Conservation (phyloP, 768 basidiomycete genomes). For the Pholiota molesta region DNA sequence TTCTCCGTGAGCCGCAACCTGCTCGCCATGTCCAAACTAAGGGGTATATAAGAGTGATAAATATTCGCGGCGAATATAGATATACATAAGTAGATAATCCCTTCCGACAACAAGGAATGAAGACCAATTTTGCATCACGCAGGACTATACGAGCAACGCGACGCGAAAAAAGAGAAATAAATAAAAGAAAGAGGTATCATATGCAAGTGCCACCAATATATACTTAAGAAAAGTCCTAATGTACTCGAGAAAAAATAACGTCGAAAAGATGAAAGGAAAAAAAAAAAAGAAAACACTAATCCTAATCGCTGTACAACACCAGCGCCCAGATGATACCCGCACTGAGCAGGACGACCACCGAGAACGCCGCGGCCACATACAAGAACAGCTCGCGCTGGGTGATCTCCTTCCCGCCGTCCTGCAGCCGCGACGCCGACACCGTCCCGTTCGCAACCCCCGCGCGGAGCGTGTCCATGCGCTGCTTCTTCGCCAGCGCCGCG, state of each 20-base stretch:
- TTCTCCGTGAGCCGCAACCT: too few relatives aligned
- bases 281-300: too few relatives aligned
- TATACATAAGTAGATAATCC: too few relatives aligned
- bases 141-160: too few relatives aligned
- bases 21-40: too few relatives aligned
- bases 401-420: slow-evolving; percentile 10
- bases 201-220: too few relatives aligned
- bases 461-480: slow-evolving; percentile 31
- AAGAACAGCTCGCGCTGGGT: slow-evolving; percentile 28
- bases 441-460: slow-evolving; percentile 16
- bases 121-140: too few relatives aligned
- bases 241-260: too few relatives aligned
- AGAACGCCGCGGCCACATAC: slow-evolving; percentile 33
- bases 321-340: slow-evolving; percentile 27
- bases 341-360: slow-evolving; percentile 24
- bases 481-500: slow-evolving; percentile 32
- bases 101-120: not conserved
- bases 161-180: not conserved
- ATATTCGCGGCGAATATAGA: too few relatives aligned
- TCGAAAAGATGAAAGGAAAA: too few relatives aligned
- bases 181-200: not conserved
- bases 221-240: too few relatives aligned
- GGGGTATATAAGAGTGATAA: too few relatives aligned
- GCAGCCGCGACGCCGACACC: not conserved
- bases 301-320: slow-evolving; percentile 21